These are phyloP conservation scores for Magnaporthales sp. DNA, from an alignment of 2,329 filamentous ascomycete species.

Conservation along the genomic window DNA sequence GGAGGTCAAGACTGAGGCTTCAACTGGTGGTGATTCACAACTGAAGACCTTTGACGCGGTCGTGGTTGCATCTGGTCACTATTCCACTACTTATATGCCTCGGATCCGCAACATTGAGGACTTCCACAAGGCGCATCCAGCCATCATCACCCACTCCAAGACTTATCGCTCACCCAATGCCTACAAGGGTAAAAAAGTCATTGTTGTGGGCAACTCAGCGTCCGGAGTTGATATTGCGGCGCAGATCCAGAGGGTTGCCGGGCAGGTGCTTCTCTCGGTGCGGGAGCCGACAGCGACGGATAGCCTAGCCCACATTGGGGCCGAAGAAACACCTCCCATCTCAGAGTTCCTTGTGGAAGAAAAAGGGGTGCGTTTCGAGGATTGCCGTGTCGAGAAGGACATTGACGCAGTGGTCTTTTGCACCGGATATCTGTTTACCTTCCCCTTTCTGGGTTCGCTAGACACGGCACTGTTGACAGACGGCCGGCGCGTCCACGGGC, in stretches of 20 bases:
- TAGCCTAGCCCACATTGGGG: constrained; percentile 33
- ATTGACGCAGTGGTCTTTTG: constrained; percentile 78
- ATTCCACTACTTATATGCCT: constrained; percentile 60
- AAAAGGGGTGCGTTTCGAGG: constrained; percentile 54
- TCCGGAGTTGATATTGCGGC: constrained; percentile 76
- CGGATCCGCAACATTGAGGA: constrained; percentile 47
- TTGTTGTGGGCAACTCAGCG: constrained; percentile 77
- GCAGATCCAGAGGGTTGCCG: constrained; percentile 47
- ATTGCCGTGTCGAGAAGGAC: constrained; percentile 54
- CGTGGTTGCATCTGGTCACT: constrained; percentile 69
- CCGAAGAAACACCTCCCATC: constrained; percentile 49
- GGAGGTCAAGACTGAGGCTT: constrained; percentile 46
- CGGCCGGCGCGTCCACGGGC: constrained; percentile 60
- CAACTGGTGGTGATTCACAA: background rate
- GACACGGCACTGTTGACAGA: constrained; percentile 49
- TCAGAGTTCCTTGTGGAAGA: constrained; percentile 42
- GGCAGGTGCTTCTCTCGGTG: constrained; percentile 52
- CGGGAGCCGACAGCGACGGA: constrained; percentile 38
- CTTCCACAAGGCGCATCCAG: constrained; percentile 52
- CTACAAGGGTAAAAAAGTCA: constrained; percentile 62
- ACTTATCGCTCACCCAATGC: constrained; percentile 59
- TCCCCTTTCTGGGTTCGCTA: constrained; percentile 56
- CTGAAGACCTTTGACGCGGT: constrained; percentile 60
- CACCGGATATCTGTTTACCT: constrained; percentile 82
- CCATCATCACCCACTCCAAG: constrained; percentile 65